Evolutionary conservation across 345 rosid genomes (phyloP), one percentile per base, ranked within the genome.

Genomic region (Moricandia arvensis): DNA sequence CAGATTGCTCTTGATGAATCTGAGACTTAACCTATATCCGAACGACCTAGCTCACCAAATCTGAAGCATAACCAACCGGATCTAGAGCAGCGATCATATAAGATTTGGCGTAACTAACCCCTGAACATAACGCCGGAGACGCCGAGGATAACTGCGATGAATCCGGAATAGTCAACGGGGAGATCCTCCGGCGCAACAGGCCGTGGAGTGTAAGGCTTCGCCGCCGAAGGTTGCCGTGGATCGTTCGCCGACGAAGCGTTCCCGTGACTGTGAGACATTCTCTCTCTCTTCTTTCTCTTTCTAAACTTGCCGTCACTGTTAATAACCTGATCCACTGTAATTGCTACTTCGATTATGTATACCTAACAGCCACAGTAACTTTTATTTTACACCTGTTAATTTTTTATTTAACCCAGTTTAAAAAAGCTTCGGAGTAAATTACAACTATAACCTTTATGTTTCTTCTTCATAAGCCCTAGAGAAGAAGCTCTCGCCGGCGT

Each of bases 111-210:
- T 9, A 11, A 38, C 69, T 18, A 75, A 94, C 96, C 88, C 88
- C 93, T 84, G 82, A 95, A 95, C 99, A 95, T 92, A 75, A 92
- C 97, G 66, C 97, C 99, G 1, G 87, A 86, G 24, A 95, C 79
- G 33, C 99, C 99, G 72, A 90, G 86, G 74, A 92, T 75, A 21
- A 95, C 96, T 60, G 97, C 99, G 69, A 92, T 86, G 83, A 95
- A 92, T 73, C 97, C 99, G 3, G 97, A 86, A 83, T 95, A 92
- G 77, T 95, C 99, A 43, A 95, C 85, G 38, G 99, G 99, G n/a
- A 92, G 85, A 77, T 92, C 99, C 72, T 95, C 89, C 58, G 92
- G 85, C 7, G 87, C 73, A 24, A 87, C 87, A 58, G 79, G 64
- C 16, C 75, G 79, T 1, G 87, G 59, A 57, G 78, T 83, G 78